These are phyloP conservation scores for Chalaropsis thielavioides DNA, from an alignment of 2,329 filamentous ascomycete species.

Conservation along the genomic window DNA sequence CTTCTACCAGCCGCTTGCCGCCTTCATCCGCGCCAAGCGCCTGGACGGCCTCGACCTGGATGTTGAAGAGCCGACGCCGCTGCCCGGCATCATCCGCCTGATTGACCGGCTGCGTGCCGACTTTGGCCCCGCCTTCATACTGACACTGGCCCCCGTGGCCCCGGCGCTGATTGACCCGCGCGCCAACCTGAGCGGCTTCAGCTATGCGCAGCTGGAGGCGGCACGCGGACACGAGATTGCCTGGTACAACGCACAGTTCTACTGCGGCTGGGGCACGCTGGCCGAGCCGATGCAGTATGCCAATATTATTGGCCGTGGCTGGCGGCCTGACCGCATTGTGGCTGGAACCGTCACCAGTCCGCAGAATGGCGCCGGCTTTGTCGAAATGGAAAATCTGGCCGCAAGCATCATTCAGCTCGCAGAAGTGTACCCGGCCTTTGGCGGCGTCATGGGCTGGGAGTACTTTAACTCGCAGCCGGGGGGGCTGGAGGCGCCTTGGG, in stretches of 20 bases:
- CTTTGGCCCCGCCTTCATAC: conserved; percentile 56
- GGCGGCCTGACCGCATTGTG: conserved; percentile 59
- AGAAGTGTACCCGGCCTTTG: conserved; percentile 51
- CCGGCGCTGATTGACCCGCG: conserved; percentile 45
- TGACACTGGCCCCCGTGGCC: conserved; percentile 71
- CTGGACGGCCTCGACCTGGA: conserved; percentile 65
- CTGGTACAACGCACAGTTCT: conserved; percentile 90
- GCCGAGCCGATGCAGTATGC: conserved; percentile 35
- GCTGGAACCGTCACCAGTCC: conserved; percentile 70
- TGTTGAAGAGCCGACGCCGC: conserved; percentile 61
- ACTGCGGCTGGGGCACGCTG: conserved; percentile 68
- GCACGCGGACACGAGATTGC: conserved; percentile 50
- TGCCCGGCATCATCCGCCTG: conserved; percentile 49
- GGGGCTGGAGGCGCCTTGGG: conserved; percentile 48
- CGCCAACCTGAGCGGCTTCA: conserved; percentile 63
- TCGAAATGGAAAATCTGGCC: conserved; percentile 34
- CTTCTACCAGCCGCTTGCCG: conserved; percentile 56
- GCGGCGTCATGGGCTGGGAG: conserved; percentile 90
- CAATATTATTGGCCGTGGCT: conserved; percentile 45
- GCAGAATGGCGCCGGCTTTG: conserved; percentile 48
- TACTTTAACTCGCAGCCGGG: conserved; percentile 73
- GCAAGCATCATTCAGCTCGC: conserved; percentile 30
- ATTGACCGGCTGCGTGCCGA: conserved; percentile 54
- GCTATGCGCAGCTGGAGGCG: conserved; percentile 60
- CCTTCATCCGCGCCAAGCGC: conserved; percentile 44